Base-by-base conservation (phyloP, 352 stramenopile species). In the Achlya hypogyna region DNA sequence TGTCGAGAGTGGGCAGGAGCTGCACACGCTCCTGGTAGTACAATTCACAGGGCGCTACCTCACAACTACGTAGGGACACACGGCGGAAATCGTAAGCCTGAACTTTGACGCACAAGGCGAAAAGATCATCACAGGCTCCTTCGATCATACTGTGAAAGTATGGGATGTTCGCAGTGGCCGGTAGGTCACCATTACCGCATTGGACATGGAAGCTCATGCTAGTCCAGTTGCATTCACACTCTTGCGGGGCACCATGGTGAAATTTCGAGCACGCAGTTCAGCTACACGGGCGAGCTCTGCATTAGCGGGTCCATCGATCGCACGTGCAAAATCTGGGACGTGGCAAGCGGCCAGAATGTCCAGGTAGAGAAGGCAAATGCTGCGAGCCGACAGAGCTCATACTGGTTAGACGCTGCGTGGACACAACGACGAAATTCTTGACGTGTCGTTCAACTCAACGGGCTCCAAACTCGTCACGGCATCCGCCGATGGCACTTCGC, bases 371-470 rank as follows among this genome's bases (percentile, higher is more conserved):
- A 32, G 20, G 42, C 28, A 23, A 4, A 25, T 42, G 3, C 28
- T 8, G 18, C n/a, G 16, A 38, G 22, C 49, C 16, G 20, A 38
- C n/a, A 34, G 18, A 62, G 23, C n/a, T n/a, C n/a, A n/a, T n/a
- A n/a, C n/a, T n/a, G n/a, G 20, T n/a, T 64, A 89, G 76, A 98
- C 92, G 8, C 74, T 98, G 43, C 82, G 91, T 5, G 93, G 93
- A 6, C 93, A 98, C 77, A 98, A 97, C 63, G 93, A 98, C 71
- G 91, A 98, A 74, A 97, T 98, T 42, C 72, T 98, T 51, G 93
- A 98, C 71, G 94, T 98, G 64, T 88, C 78, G 67, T 98, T 98
- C 78, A 97, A 98, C 70, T 80, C 84, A n/a, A 97, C 88, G 5
- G 90, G 90, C 20, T 96, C 86, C n/a, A 96, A 96, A 72, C 76